Evolutionary conservation across 495 filamentous ascomycete species (phyloP).

Genomic region (Talaromyces borbonicus): DNA sequence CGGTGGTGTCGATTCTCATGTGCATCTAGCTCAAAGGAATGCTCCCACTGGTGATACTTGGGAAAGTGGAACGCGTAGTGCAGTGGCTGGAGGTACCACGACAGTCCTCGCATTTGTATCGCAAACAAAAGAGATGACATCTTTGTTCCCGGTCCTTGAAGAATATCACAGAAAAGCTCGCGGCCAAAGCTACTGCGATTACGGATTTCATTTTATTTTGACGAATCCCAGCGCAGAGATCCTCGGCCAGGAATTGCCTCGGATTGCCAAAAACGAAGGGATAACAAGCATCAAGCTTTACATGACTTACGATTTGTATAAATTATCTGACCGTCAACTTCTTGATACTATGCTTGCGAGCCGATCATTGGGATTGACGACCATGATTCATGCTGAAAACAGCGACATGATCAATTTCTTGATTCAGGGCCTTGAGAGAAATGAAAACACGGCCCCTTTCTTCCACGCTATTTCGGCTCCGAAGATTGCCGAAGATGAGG

Average conservation of each 20-base stretch:
- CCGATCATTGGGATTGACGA: constrained; percentile 37
- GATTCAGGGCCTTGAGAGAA: constrained; percentile 35
- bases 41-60: constrained; percentile 36
- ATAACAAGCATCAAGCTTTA: constrained; percentile 52
- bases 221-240: constrained; percentile 37
- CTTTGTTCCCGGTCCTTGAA: constrained; percentile 35
- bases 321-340: constrained; percentile 46
- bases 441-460: constrained; percentile 37
- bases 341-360: constrained; percentile 44
- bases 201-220: constrained; percentile 51
- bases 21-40: constrained; percentile 36
- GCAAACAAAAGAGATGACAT: constrained; percentile 40
- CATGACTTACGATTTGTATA: constrained; percentile 52
- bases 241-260: constrained; percentile 37
- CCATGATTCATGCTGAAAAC: constrained; percentile 56
- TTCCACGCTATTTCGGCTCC: constrained; percentile 46
- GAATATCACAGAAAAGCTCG: constrained; percentile 37
- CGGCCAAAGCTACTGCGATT: constrained; percentile 46
- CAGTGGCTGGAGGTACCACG: constrained; percentile 51
- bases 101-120: constrained; percentile 50
- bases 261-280: constrained; percentile 34
- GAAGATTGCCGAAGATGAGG: constrained; percentile 46
- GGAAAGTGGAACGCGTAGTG: constrained; percentile 41
- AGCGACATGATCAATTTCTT: constrained; percentile 44
- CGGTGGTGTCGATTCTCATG: constrained; percentile 37